Evolutionary conservation across 495 filamentous ascomycete genomes (phyloP).

Genomic region (Penicillium longicatenatum): DNA sequence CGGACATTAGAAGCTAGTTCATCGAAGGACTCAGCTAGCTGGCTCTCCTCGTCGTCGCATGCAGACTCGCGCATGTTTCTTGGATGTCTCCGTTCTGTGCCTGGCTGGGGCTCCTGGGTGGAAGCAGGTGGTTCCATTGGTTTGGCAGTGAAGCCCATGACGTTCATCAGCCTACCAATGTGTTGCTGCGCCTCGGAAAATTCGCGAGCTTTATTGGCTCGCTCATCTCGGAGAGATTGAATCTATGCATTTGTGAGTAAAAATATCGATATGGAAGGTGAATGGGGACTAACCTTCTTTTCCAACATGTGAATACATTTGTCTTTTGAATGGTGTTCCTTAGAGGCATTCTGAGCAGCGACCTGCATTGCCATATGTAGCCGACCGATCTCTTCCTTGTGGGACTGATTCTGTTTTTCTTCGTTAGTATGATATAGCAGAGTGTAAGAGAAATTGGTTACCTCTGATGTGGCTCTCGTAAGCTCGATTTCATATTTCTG

Average conservation of each 20-base stretch:
- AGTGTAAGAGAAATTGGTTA: slow-evolving; percentile 7
- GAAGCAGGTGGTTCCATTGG: slow-evolving; percentile 14
- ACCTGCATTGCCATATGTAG: slow-evolving; percentile 32
- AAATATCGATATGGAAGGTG: background rate
- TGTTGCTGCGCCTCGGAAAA: slow-evolving; percentile 53
- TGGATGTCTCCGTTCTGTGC: background rate
- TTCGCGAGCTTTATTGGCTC: slow-evolving; percentile 47
- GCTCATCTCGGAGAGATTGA: slow-evolving; percentile 41
- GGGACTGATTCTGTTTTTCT: slow-evolving; percentile 22
- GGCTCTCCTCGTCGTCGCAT: slow-evolving; percentile 22
- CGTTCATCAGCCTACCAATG: slow-evolving; percentile 47
- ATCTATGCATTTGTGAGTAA: slow-evolving; percentile 25
- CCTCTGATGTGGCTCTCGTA: slow-evolving; percentile 25
- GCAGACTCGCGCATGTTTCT: background rate
- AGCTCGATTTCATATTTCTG: slow-evolving; percentile 20
- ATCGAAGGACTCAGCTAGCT: slow-evolving; percentile 28
- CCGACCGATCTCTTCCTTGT: slow-evolving; percentile 27
- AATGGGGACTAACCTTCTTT: slow-evolving; percentile 36
- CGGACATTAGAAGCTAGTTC: slow-evolving; percentile 18
- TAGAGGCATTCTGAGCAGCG: slow-evolving; percentile 26
- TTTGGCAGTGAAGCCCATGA: slow-evolving; percentile 46
- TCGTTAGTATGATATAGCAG: slow-evolving; percentile 5
- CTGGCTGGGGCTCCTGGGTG: background rate
- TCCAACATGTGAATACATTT: slow-evolving; percentile 42
- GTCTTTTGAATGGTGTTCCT: slow-evolving; percentile 37